Conservation (phyloP, 2,329 filamentous ascomycete genomes). For the Zalaria obscura region DNA sequence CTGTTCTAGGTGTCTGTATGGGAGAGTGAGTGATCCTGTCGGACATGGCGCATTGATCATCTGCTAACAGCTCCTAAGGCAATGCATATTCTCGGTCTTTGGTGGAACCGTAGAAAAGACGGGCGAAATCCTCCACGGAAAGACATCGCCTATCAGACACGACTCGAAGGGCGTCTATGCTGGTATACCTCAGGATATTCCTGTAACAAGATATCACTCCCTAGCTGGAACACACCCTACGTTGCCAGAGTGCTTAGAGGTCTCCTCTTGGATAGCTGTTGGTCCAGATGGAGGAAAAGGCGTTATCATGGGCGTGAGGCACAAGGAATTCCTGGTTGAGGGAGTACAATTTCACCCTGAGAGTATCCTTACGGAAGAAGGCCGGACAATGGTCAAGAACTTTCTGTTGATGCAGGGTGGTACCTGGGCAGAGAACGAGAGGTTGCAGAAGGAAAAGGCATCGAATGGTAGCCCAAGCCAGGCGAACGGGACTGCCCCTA, state of each 20-base stretch:
- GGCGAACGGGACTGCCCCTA: slow-evolving; percentile 9
- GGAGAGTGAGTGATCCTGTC: slow-evolving; percentile 53
- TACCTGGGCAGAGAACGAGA: slow-evolving; percentile 74
- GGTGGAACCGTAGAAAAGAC: slow-evolving; percentile 85
- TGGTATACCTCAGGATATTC: slow-evolving; percentile 63
- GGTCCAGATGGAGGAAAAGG: slow-evolving; percentile 63
- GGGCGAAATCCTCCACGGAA: slow-evolving; percentile 92
- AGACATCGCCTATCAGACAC: slow-evolving; percentile 82
- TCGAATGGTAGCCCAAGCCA: slow-evolving; percentile 20
- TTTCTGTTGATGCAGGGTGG: slow-evolving; percentile 80
- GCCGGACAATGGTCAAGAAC: slow-evolving; percentile 80
- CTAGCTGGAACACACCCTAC: slow-evolving; percentile 83
- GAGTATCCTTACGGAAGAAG: slow-evolving; percentile 84
- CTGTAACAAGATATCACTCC: slow-evolving; percentile 92
- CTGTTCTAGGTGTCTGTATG: slow-evolving; percentile 97
- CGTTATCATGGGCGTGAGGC: slow-evolving; percentile 92
- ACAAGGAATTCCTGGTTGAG: slow-evolving; percentile 83
- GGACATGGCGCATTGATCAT: slow-evolving; percentile 1
- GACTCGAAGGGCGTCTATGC: slow-evolving; percentile 86
- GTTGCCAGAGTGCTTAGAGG: slow-evolving; percentile 70
- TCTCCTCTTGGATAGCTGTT: slow-evolving; percentile 76
- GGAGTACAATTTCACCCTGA: slow-evolving; percentile 97
- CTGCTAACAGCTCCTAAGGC: slow-evolving; percentile 32
- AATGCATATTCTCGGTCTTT: slow-evolving; percentile 92
- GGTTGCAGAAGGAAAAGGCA: slow-evolving; percentile 26